These are phyloP conservation scores for Scleroderma citrinum DNA, from an alignment of 768 basidiomycete genomes.

Conservation along the genomic window DNA sequence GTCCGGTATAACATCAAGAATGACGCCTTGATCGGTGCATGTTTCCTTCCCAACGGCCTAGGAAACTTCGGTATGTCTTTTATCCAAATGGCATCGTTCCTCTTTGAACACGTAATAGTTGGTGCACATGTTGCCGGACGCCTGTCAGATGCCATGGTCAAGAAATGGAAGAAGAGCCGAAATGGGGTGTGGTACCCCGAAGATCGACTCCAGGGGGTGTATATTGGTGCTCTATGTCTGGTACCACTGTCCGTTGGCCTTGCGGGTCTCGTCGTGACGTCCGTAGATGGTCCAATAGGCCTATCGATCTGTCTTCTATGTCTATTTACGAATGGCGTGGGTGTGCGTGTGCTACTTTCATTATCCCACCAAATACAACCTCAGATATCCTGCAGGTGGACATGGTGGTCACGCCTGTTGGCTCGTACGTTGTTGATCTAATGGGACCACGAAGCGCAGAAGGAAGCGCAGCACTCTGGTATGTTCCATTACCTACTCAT, in stretches of 20 bases:
- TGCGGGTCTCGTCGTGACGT: slow-evolving; percentile 45
- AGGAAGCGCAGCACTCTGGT: slow-evolving; percentile 53
- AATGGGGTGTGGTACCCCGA: slow-evolving; percentile 62
- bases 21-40: slow-evolving; percentile 18
- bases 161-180: slow-evolving; percentile 41
- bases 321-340: slow-evolving; percentile 59
- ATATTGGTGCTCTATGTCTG: slow-evolving; percentile 41
- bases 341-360: slow-evolving; percentile 36
- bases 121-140: slow-evolving; percentile 56
- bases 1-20: slow-evolving; percentile 23
- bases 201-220: slow-evolving; percentile 54
- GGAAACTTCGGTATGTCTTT: slow-evolving; percentile 17
- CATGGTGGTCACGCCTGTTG: slow-evolving; percentile 46
- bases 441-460: slow-evolving; percentile 59
- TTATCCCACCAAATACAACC: no score
- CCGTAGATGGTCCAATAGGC: slow-evolving; percentile 44
- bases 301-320: slow-evolving; percentile 46
- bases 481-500: slow-evolving; percentile 12
- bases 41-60: slow-evolving; percentile 16
- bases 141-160: slow-evolving; percentile 50
- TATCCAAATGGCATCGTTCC: not conserved
- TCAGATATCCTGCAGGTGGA: slow-evolving; percentile 53
- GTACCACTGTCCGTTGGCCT: slow-evolving; percentile 47
- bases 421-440: slow-evolving; percentile 56
- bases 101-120: slow-evolving; percentile 28